Percentiles rank a stretch among this genome's conserved stretches.
These are phyloP conservation scores for Leptographium galeiforme DNA, from an alignment of 2,329 filamentous ascomycete species.

Conservation along the genomic window DNA sequence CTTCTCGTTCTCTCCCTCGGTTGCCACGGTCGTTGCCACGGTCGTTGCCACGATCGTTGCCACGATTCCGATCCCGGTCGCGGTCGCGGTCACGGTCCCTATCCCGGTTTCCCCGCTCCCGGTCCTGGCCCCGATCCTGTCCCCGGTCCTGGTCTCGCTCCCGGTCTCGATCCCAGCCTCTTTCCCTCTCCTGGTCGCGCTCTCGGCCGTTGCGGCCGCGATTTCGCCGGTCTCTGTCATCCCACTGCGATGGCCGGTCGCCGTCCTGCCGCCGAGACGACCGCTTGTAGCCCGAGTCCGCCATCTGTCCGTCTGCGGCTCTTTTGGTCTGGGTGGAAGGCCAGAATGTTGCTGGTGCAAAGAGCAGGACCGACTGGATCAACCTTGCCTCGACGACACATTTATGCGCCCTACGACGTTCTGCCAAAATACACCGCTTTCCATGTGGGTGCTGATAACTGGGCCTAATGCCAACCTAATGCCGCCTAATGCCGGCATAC, in stretches of 20 bases:
- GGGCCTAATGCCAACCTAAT: too few relatives aligned
- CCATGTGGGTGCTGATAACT: too few relatives aligned
- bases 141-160: background rate
- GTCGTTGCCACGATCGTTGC: background rate
- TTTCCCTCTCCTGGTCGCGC: background rate
- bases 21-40: too few relatives aligned
- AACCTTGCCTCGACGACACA: too few relatives aligned
- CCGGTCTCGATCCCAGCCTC: background rate
- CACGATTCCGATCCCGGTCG: background rate
- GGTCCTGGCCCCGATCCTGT: background rate
- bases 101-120: conserved; percentile 1
- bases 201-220: background rate
- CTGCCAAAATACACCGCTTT: background rate
- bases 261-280: conserved; percentile 7
- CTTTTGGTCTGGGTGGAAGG: background rate
- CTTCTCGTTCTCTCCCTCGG: background rate
- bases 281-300: conserved; percentile 8
- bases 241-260: background rate
- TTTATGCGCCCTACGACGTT: background rate
- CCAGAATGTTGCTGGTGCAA: background rate
- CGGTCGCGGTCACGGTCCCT: conserved; percentile 4
- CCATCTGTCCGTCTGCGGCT: conserved; percentile 1
- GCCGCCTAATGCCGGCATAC: too few relatives aligned
- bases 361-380: too few relatives aligned
- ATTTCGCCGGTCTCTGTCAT: background rate